These are phyloP conservation scores for Globisporangium paddicum DNA, from an alignment of 352 stramenopile species.

Conservation along the genomic window DNA sequence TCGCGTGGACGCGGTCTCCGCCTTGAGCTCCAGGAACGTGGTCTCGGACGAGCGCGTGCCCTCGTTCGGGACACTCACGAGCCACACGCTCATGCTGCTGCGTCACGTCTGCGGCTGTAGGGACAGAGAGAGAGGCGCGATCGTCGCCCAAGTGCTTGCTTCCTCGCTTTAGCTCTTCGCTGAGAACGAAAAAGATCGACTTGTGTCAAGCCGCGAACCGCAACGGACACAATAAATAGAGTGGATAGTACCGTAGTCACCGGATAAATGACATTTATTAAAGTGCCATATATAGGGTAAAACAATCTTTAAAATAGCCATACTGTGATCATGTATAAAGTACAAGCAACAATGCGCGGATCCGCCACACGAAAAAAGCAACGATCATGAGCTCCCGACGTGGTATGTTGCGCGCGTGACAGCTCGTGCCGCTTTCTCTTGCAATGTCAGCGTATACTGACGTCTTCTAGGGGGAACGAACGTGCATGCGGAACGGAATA, in stretches of 20 bases:
- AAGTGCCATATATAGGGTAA: too few relatives aligned
- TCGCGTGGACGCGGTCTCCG: constrained; percentile 73
- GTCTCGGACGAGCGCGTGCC: constrained; percentile 74
- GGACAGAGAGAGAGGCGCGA: not conserved
- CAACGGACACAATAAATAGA: not conserved
- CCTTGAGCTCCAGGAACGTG: constrained; percentile 83
- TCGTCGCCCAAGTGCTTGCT: constrained; percentile 3
- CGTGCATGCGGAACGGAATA: not conserved
- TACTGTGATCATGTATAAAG: not conserved
- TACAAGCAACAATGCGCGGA: not conserved
- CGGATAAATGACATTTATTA: too few relatives aligned
- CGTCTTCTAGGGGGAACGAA: constrained; percentile 8
- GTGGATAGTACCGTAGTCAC: not conserved
- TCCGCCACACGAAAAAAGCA: not conserved
- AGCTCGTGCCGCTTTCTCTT: not conserved
- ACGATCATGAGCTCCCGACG: constrained; percentile 1
- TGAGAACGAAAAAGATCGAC: constrained; percentile 12
- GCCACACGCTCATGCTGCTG: constrained; percentile 46
- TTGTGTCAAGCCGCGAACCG: not conserved
- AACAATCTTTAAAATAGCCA: not conserved
- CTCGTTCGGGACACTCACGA: constrained; percentile 85
- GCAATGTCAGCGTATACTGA: constrained; percentile 1
- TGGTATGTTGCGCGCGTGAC: constrained; percentile 6
- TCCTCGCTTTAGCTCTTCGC: constrained; percentile 9
- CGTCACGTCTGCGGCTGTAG: not conserved